phyloP scores from a whole-genome alignment of 2,329 filamentous ascomycete genomes.

The Cordyceps farinosa region DNA sequence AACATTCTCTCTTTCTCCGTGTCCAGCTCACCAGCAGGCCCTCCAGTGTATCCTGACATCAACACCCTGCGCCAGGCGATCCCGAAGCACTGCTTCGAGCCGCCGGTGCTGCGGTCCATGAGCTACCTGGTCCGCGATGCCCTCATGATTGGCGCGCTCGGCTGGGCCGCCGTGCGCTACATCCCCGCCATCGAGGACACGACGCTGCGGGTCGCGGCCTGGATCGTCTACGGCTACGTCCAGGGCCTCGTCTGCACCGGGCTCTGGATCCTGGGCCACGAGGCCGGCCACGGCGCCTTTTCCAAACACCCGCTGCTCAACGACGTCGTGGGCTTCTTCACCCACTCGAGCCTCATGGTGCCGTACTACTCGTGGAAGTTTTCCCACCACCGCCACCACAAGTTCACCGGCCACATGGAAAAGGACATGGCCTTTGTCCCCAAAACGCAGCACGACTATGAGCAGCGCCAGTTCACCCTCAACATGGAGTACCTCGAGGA shows the following conservation, averaged over 20 bases:
- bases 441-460: conserved; percentile 37
- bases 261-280: conserved; percentile 68
- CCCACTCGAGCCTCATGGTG: conserved; percentile 64
- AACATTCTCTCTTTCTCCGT: background rate
- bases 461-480: conserved; percentile 30
- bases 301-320: conserved; percentile 55
- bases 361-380: conserved; percentile 74
- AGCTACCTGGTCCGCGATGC: conserved; percentile 56
- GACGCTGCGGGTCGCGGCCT: conserved; percentile 44
- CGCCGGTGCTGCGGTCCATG: conserved; percentile 48
- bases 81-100: conserved; percentile 59
- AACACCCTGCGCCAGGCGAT: conserved; percentile 51
- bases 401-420: conserved; percentile 63
- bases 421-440: conserved; percentile 66
- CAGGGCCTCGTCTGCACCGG: conserved; percentile 66
- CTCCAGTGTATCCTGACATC: conserved; percentile 41
- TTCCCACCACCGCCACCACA: conserved; percentile 67
- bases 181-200: conserved; percentile 49
- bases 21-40: background rate
- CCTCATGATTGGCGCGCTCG: conserved; percentile 39
- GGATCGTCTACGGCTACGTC: conserved; percentile 58
- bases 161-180: conserved; percentile 29
- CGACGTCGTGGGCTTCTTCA: conserved; percentile 57
- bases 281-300: conserved; percentile 68
- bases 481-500: conserved; percentile 58